phyloP scores from a whole-genome alignment of 495 filamentous ascomycete species.

The Penicillium mononematosum region DNA sequence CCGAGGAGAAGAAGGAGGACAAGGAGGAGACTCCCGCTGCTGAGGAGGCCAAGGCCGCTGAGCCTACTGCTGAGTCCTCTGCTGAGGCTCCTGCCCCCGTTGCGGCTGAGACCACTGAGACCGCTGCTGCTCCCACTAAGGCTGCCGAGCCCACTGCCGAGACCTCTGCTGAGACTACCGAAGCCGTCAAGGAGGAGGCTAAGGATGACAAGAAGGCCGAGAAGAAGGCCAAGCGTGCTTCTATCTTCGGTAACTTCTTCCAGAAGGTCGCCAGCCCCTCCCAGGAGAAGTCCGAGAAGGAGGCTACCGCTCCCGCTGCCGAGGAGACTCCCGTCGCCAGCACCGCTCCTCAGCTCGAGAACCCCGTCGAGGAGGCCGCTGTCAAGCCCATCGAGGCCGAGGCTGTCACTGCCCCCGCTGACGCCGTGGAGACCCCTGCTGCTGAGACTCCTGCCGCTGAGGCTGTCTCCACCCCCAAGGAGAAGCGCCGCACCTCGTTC shows the following conservation, averaged over 20 bases:
- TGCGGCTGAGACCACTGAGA: constrained; percentile 30
- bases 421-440: constrained; percentile 41
- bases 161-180: constrained; percentile 26
- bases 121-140: constrained; percentile 22
- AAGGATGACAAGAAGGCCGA: constrained; percentile 44
- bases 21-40: constrained; percentile 47
- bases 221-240: constrained; percentile 51
- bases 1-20: constrained; percentile 55
- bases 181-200: constrained; percentile 30
- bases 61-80: constrained; percentile 22
- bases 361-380: constrained; percentile 47
- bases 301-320: constrained; percentile 44
- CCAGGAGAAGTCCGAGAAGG: constrained; percentile 53
- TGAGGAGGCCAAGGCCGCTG: constrained; percentile 24
- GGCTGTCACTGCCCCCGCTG: constrained; percentile 42
- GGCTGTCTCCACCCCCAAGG: constrained; percentile 40
- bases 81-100: constrained; percentile 27
- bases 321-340: constrained; percentile 46
- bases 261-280: constrained; percentile 55
- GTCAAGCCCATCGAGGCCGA: constrained; percentile 47
- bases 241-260: constrained; percentile 54
- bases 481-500: constrained; percentile 57
- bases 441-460: constrained; percentile 37
- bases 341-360: constrained; percentile 53
- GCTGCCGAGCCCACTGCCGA: constrained; percentile 21